These are phyloP conservation scores for Azolla pinnata DNA, from an alignment of 75 land plant genomes.

Conservation along the genomic window DNA sequence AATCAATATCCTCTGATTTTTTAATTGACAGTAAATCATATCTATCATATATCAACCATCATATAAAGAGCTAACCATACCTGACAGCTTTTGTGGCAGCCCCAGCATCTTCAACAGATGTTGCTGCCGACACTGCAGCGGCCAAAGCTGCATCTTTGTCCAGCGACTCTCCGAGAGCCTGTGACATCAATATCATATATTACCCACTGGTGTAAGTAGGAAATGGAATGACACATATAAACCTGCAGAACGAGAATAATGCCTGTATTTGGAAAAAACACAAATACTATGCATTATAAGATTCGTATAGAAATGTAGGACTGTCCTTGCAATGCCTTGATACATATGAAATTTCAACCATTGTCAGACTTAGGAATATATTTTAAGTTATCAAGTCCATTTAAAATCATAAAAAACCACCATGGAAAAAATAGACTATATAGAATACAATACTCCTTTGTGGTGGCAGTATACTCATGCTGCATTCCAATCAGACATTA, in stretches of 20 bases:
- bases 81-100: conserved; percentile 49
- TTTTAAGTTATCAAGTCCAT: no score
- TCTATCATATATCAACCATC: no score
- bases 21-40: no score
- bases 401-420: background rate
- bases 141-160: conserved; percentile 66
- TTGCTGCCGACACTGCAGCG: conserved; percentile 86
- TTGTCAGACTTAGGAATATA: no score
- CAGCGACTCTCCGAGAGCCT: conserved; percentile 47
- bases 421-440: background rate
- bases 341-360: no score
- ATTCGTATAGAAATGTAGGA: no score
- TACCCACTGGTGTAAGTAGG: background rate
- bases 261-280: background rate
- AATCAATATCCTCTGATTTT: no score
- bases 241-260: background rate
- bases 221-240: no score
- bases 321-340: no score
- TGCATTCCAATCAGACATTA: no score
- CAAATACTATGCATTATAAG: background rate
- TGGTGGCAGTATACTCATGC: no score
- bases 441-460: no score
- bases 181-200: conserved; percentile 8
- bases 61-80: conserved; percentile 22
- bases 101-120: conserved; percentile 89